A percentile compares a stretch with the other conserved stretches of the same genome.
These are phyloP conservation scores for Trichoderma hamatum DNA, from an alignment of 2,329 filamentous ascomycete species.

Conservation along the genomic window DNA sequence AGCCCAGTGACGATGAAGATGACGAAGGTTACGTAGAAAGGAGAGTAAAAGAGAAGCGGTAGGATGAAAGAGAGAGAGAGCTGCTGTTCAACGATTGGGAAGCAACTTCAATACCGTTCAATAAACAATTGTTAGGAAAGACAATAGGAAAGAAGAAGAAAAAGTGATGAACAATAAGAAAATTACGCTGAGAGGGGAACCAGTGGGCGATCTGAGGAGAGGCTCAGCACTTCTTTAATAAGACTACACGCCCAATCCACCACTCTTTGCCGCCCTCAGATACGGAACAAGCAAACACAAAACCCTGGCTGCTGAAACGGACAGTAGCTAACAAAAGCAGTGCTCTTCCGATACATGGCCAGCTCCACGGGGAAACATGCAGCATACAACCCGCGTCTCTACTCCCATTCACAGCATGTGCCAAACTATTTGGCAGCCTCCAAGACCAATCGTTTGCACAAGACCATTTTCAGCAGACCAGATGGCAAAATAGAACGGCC, in stretches of 20 bases:
- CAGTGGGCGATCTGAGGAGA: slow-evolving; percentile 14
- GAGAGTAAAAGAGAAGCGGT: slow-evolving; percentile 27
- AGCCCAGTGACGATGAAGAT: slow-evolving; percentile 25
- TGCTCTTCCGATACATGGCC: slow-evolving; percentile 1
- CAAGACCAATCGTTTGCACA: slow-evolving; percentile 21
- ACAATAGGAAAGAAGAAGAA: slow-evolving; percentile 19
- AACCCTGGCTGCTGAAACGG: slow-evolving; percentile 17
- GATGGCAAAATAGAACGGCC: neutral
- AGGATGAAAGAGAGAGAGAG: slow-evolving; percentile 27
- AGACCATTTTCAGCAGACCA: neutral
- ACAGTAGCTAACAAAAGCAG: neutral
- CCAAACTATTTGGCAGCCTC: neutral
- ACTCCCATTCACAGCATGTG: slow-evolving; percentile 6
- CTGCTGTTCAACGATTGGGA: slow-evolving; percentile 30
- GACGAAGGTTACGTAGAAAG: slow-evolving; percentile 18
- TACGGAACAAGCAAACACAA: neutral
- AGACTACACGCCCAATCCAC: slow-evolving; percentile 15
- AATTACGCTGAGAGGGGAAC: slow-evolving; percentile 2
- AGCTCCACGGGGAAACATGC: slow-evolving; percentile 4
- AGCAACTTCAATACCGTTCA: slow-evolving; percentile 31
- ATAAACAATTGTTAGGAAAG: slow-evolving; percentile 35
- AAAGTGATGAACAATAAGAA: slow-evolving; percentile 25
- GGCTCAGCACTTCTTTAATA: slow-evolving; percentile 26
- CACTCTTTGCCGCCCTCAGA: slow-evolving; percentile 24
- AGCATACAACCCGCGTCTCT: neutral